phyloP scores from a whole-genome alignment of 352 stramenopile species.

The Phytophthora kernoviae region DNA sequence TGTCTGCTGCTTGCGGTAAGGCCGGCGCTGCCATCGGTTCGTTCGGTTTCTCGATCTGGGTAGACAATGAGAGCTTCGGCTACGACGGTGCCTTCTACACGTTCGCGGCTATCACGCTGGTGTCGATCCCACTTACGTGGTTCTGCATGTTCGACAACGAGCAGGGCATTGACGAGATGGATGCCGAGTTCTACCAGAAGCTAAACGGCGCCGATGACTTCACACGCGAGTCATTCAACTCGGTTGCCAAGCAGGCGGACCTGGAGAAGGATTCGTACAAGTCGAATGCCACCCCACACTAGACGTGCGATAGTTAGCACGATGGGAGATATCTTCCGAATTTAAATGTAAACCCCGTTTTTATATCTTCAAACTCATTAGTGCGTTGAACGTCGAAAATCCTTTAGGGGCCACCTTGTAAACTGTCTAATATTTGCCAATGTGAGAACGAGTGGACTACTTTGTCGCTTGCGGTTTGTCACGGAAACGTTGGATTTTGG shows the following conservation, averaged over 20 bases:
- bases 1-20: constrained; percentile 89
- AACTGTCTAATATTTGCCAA: too few species aligned
- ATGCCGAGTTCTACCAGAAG: constrained; percentile 58
- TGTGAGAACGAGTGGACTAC: too few species aligned
- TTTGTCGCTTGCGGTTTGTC: too few species aligned
- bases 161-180: constrained; percentile 57
- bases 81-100: constrained; percentile 69
- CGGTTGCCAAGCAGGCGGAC: constrained; percentile 31
- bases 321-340: constrained; percentile 7
- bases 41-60: constrained; percentile 72
- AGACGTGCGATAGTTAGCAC: constrained; percentile 23
- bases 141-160: constrained; percentile 76
- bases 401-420: too few species aligned
- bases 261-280: constrained; percentile 41
- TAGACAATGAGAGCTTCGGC: constrained; percentile 57
- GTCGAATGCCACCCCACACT: constrained; percentile 20
- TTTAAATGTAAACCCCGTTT: constrained; percentile 24
- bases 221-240: constrained; percentile 40
- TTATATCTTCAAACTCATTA: background rate
- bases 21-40: constrained; percentile 77
- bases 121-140: constrained; percentile 64
- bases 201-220: constrained; percentile 41
- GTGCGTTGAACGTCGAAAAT: too few species aligned
- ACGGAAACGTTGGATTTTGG: too few species aligned
- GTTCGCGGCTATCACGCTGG: constrained; percentile 53